Conservation (phyloP, 1,139 yeast species). For the Scheffersomyces parashehatae region DNA sequence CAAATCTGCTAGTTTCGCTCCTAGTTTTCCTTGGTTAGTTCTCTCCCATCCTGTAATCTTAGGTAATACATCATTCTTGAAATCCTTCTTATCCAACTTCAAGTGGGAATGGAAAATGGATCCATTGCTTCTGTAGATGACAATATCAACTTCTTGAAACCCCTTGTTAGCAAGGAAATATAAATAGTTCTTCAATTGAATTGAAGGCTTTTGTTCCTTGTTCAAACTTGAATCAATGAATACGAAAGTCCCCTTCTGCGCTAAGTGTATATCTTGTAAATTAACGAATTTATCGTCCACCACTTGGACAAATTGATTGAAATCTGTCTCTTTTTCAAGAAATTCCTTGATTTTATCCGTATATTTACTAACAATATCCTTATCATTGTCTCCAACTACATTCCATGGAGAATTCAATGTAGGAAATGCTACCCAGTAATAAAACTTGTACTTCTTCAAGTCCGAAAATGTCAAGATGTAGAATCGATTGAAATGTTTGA, state of each 20-base stretch:
- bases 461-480: constrained; percentile 76
- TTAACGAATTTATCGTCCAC: background rate
- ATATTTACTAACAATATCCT: background rate
- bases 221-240: constrained; percentile 63
- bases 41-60: constrained; percentile 89
- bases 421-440: constrained; percentile 90
- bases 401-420: constrained; percentile 51
- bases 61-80: constrained; percentile 13
- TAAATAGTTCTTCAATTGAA: constrained; percentile 66
- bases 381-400: constrained; percentile 7
- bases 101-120: constrained; percentile 25
- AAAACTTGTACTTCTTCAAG: constrained; percentile 81
- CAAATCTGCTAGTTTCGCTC: constrained; percentile 81
- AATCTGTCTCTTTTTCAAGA: background rate
- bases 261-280: background rate
- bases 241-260: constrained; percentile 33
- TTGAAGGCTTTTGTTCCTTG: constrained; percentile 50
- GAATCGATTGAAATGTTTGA: constrained; percentile 38
- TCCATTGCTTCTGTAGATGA: constrained; percentile 30
- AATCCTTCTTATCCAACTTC: constrained; percentile 14
- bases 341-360: constrained; percentile 8
- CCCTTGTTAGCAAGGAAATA: constrained; percentile 51
- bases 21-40: constrained; percentile 66
- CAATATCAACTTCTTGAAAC: constrained; percentile 37
- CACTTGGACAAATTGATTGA: background rate